Base-by-base conservation (phyloP, 768 basidiomycete genomes). In the Cystofilobasidium macerans region DNA sequence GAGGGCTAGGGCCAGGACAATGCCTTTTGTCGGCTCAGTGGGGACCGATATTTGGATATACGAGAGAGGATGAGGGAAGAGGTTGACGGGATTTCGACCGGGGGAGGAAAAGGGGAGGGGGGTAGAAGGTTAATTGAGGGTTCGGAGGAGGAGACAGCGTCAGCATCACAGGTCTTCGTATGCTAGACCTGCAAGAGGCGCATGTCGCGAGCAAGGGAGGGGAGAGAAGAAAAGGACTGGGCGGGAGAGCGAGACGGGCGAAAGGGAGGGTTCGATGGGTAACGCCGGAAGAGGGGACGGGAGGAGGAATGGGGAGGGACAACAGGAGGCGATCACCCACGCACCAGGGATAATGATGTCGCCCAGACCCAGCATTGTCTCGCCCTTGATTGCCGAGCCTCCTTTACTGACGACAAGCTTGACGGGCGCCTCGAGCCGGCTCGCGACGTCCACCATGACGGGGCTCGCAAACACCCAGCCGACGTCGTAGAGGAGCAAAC, bases 381-480 rank as follows among this genome's bases (percentile, higher is more conserved):
- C 87, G 5, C 89, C 89, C 33, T 80, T 75, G 5, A 75, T 79
- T 6, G 79, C 28, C 0, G 57, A 62, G 26, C 83, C 68, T 0
- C 85, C 85, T 73, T 88, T 89, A 0, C 89, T 85, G 84, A 86
- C 90, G 42, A 93, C 79, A 36, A 68, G 54, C 77, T 95, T 97
- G 78, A 98, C 93, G 24, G 94, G 94, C 32, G 87, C 85, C 71
- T 98, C 90, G 38, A 97, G 81, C 45, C 80, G 83, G 26, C 86
- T 91, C 1, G 94, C 94, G 1, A 98, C 94, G 16, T 54, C 51
- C 9, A 54, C 33, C 30, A 53, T 54, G 32, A 90, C 88, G 72
- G 64, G 82, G 0, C 87, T 87, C 24, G 87, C 88, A 74, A 92
- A 93, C 2, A 93, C 90, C 70, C 71, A 71, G 40, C 38, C 58